Evolutionary conservation across 2,329 filamentous ascomycete species (phyloP).

Genomic region (Rasamsonia emersonii): DNA sequence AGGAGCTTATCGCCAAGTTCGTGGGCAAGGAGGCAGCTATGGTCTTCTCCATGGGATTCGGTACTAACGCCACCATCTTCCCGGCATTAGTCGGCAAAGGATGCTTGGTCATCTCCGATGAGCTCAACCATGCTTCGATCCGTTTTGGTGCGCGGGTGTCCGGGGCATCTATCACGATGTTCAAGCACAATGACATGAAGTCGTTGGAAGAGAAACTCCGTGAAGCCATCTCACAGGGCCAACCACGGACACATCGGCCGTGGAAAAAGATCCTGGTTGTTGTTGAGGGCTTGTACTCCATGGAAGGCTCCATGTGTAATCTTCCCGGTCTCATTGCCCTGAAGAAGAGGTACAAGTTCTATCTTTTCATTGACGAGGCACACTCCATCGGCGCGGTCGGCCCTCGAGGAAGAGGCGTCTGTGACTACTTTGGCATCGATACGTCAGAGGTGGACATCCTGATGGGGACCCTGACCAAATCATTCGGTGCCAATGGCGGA

Average conservation of each 20-base stretch:
- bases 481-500: constrained; percentile 94
- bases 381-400: constrained; percentile 93
- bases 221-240: constrained; percentile 90
- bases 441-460: constrained; percentile 83
- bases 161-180: constrained; percentile 88
- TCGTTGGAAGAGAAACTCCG: constrained; percentile 79
- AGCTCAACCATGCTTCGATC: constrained; percentile 96
- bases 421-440: constrained; percentile 93
- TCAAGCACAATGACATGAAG: constrained; percentile 94
- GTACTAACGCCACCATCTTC: constrained; percentile 89
- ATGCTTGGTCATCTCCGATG: constrained; percentile 89
- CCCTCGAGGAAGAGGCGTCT: constrained; percentile 80
- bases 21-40: constrained; percentile 91
- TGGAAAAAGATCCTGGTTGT: constrained; percentile 99
- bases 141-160: constrained; percentile 90
- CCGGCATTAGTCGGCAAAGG: constrained; percentile 88
- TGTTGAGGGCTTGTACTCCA: constrained; percentile 95
- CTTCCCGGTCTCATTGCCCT: constrained; percentile 79
- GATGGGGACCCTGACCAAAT: constrained; percentile 98
- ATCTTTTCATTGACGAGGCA: constrained; percentile 91
- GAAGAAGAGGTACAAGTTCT: constrained; percentile 95
- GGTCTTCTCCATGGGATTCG: constrained; percentile 98
- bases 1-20: constrained; percentile 79
- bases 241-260: constrained; percentile 93
- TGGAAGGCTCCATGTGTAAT: constrained; percentile 99